Evolutionary conservation across 1,284 basidiomycete species (phyloP), one percentile per base, ranked within the genome.

Genomic region (Pseudozyma flocculosa): DNA sequence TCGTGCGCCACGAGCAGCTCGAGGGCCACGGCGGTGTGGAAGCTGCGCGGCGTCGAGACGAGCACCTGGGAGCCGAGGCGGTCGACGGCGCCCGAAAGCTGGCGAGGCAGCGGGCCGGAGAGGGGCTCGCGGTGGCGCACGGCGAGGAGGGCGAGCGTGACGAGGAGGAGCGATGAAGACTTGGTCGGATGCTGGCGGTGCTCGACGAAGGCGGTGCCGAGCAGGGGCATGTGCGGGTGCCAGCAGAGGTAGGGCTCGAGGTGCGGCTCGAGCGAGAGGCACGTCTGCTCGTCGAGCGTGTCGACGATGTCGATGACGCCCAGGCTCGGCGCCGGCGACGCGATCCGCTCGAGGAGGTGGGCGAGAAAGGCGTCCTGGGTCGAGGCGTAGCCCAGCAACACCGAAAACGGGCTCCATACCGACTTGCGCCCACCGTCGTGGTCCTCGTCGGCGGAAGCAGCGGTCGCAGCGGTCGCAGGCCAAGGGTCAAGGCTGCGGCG

Each of bases 381-480:
- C 1, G 62, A 57, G 26, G 62, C 62, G 37, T 65, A 65, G 51
- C 57, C 62, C 48, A 65, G 57, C 36, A 65, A 49, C n/a, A 65
- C 57, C 4, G 62, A 61, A 17, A 65, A 36, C 1, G 62, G 62
- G 41, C 57, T 46, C 62, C 62, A 65, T n/a, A n/a, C n/a, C n/a
- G n/a, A n/a, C n/a, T n/a, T n/a, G n/a, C n/a, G n/a, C n/a, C n/a
- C n/a, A n/a, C n/a, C n/a, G n/a, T n/a, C n/a, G n/a, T n/a, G n/a
- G n/a, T n/a, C n/a, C n/a, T n/a, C n/a, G n/a, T n/a, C n/a, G n/a
- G n/a, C n/a, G n/a, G n/a, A n/a, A n/a, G n/a, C n/a, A n/a, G n/a
- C n/a, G n/a, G n/a, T n/a, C n/a, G n/a, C n/a, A n/a, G n/a, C n/a
- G n/a, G n/a, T n/a, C n/a, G n/a, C n/a, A n/a, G n/a, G n/a, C n/a